Evolutionary conservation across 2,329 filamentous ascomycete species (phyloP).

Genomic region (Purpureocillium lavendulum): DNA sequence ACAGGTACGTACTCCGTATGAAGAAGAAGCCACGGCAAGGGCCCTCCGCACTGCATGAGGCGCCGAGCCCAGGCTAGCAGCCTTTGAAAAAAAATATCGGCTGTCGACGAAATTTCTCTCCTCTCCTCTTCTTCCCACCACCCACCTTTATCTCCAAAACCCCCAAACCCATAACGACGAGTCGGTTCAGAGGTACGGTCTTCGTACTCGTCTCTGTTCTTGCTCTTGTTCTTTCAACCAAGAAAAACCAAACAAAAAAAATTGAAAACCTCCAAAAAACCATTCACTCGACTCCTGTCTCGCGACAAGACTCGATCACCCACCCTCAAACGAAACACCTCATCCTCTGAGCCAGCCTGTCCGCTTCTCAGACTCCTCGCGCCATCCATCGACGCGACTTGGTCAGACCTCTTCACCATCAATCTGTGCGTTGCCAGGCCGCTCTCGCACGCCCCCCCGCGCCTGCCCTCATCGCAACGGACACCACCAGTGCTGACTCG

Average conservation of each 20-base stretch:
- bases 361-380: conserved; percentile 14
- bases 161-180: conserved; percentile 34
- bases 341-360: conserved; percentile 3
- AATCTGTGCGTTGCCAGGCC: background rate
- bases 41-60: background rate
- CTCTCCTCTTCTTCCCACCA: conserved; percentile 33
- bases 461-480: too few species aligned
- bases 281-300: conserved; percentile 19
- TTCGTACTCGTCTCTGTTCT: conserved; percentile 53
- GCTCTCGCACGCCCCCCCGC: too few species aligned
- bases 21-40: conserved; percentile 1
- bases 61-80: conserved; percentile 4
- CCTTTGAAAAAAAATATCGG: conserved; percentile 23
- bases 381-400: conserved; percentile 1
- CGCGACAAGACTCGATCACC: conserved; percentile 19
- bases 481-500: too few species aligned
- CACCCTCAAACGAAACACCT: conserved; percentile 8
- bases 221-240: conserved; percentile 41
- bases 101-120: conserved; percentile 28
- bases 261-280: conserved; percentile 48
- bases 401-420: background rate
- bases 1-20: background rate
- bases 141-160: conserved; percentile 39
- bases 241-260: conserved; percentile 53
- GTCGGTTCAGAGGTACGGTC: conserved; percentile 48